Conservation (phyloP, 2,329 filamentous ascomycete species). For the Clathrospora elynae region DNA sequence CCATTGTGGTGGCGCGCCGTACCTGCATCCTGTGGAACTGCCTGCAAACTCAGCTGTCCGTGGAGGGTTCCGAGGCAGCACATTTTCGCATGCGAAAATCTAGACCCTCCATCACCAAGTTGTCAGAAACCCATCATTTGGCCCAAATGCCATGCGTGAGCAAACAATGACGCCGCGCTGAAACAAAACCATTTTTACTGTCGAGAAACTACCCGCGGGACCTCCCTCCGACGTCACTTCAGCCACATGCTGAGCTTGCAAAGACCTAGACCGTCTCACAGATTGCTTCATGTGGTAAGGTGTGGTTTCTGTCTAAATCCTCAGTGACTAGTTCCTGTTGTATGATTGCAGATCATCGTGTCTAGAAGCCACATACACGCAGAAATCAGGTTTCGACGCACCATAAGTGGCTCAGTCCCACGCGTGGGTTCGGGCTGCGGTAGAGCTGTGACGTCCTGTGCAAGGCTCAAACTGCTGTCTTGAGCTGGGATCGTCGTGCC, state of each 20-base stretch:
- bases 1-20: conserved; percentile 20
- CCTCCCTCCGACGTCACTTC: conserved; percentile 13
- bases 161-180: conserved; percentile 20
- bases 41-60: conserved; percentile 4
- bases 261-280: conserved; percentile 15
- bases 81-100: conserved; percentile 10
- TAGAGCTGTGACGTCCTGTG: conserved; percentile 18
- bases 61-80: conserved; percentile 1
- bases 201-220: not conserved
- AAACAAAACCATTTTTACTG: conserved; percentile 7
- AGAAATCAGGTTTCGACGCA: conserved; percentile 24
- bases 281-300: conserved; percentile 12
- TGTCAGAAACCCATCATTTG: conserved; percentile 12
- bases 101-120: conserved; percentile 11
- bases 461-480: conserved; percentile 11
- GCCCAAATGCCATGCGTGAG: conserved; percentile 10
- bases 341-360: conserved; percentile 8
- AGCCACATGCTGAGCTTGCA: conserved; percentile 13
- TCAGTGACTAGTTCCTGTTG: conserved; percentile 5
- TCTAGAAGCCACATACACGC: conserved; percentile 12
- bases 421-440: conserved; percentile 12
- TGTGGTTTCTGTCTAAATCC: not conserved
- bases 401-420: conserved; percentile 29
- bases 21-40: conserved; percentile 33
- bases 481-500: conserved; percentile 4